A percentile compares a stretch with the other conserved stretches of the same genome.
Conservation (phyloP, 208 protist species). For the Herpetomonas muscarum region DNA sequence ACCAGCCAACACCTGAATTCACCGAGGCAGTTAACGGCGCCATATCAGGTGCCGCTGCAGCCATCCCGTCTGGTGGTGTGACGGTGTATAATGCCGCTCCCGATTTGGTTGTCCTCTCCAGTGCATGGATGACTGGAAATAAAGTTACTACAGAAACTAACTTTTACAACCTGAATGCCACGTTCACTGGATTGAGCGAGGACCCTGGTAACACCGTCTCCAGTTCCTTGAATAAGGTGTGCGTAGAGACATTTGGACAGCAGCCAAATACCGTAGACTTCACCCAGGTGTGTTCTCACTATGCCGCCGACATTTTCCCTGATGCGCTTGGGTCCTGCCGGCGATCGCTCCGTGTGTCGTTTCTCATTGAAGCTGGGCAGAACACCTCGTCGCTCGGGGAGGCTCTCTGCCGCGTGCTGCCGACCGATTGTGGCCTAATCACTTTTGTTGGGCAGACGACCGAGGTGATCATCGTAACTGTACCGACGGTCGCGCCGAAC, state of each 20-base stretch:
- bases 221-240: constrained; percentile 32
- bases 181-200: constrained; percentile 21
- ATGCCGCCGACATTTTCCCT: constrained; percentile 6
- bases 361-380: constrained; percentile 4
- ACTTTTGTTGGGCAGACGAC: constrained; percentile 6
- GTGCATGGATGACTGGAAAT: constrained; percentile 31
- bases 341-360: constrained; percentile 15
- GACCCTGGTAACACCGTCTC: constrained; percentile 6
- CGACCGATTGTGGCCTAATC: constrained; percentile 31
- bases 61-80: constrained; percentile 6
- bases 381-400: constrained; percentile 8
- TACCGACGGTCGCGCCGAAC: neutral
- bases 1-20: constrained; percentile 19
- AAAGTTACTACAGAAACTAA: constrained; percentile 4
- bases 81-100: constrained; percentile 15
- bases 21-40: constrained; percentile 10
- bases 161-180: constrained; percentile 16
- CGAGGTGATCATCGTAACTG: constrained; percentile 7
- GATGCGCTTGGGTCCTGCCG: constrained; percentile 4
- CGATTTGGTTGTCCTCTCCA: constrained; percentile 33
- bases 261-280: constrained; percentile 40
- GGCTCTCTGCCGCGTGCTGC: constrained; percentile 28
- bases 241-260: constrained; percentile 22
- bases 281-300: constrained; percentile 30
- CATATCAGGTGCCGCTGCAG: constrained; percentile 20